Conservation (phyloP, 164 flowering plant species). For the Vitis cinerea region DNA sequence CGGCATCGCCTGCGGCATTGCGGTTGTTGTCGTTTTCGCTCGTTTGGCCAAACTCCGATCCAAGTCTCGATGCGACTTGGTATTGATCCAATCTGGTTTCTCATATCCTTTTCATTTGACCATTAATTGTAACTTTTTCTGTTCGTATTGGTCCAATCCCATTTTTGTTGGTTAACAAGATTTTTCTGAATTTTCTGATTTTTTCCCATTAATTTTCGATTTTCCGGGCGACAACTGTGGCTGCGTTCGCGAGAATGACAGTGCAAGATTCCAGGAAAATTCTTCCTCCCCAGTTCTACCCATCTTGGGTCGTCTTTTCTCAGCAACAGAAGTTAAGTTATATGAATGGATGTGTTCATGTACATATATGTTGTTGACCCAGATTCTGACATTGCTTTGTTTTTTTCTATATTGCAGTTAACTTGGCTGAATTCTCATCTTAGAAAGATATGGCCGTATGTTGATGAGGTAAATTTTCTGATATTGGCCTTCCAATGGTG, state of each 20-base stretch:
- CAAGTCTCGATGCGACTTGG: slow-evolving; percentile 48
- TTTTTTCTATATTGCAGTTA: slow-evolving; percentile 47
- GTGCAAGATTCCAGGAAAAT: slow-evolving; percentile 59
- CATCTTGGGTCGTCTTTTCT: slow-evolving; percentile 66
- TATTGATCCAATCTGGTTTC: slow-evolving; percentile 8
- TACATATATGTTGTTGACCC: not conserved
- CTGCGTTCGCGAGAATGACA: slow-evolving; percentile 62
- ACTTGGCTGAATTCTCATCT: slow-evolving; percentile 82
- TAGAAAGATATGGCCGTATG: slow-evolving; percentile 87
- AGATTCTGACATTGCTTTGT: not conserved
- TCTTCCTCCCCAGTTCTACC: slow-evolving; percentile 48
- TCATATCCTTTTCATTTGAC: not conserved
- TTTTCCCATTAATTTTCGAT: not conserved
- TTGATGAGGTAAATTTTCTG: slow-evolving; percentile 57
- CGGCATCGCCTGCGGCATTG: slow-evolving; percentile 50
- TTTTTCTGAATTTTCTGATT: not conserved
- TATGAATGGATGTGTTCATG: not conserved
- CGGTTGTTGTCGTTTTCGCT: slow-evolving; percentile 41
- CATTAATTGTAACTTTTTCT: not conserved
- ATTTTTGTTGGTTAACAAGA: not conserved
- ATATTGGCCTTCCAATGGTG: not conserved
- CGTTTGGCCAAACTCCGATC: slow-evolving; percentile 38
- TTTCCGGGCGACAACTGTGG: slow-evolving; percentile 43
- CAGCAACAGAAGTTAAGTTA: slow-evolving; percentile 49
- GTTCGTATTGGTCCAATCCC: not conserved